Conservation (phyloP, 148 eudicot genomes). For the Camellia granthamiana region DNA sequence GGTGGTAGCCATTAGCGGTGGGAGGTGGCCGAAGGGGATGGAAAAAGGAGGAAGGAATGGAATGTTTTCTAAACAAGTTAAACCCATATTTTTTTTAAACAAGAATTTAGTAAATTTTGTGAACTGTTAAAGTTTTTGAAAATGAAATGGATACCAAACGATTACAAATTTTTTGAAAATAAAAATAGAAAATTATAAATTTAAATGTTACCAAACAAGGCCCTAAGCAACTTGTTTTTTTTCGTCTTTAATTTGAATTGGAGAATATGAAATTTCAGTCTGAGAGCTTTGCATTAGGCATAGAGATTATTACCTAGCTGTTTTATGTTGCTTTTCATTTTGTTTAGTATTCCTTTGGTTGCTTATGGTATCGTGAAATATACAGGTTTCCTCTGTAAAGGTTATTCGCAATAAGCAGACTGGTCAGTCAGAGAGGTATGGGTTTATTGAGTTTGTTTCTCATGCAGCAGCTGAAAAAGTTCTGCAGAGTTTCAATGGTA, state of each 20-base stretch:
- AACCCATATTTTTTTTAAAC: no score
- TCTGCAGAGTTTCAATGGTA: slow-evolving; percentile 45
- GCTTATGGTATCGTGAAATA: slow-evolving; percentile 2
- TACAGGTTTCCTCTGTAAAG: slow-evolving; percentile 46
- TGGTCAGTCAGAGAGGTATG: slow-evolving; percentile 57
- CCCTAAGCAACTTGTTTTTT: background rate
- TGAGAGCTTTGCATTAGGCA: no score
- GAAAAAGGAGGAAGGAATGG: no score
- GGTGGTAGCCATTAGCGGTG: no score
- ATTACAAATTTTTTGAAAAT: background rate
- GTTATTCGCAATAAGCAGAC: slow-evolving; percentile 56
- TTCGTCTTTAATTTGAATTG: background rate
- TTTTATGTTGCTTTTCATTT: background rate
- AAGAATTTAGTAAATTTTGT: no score
- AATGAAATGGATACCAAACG: no score
- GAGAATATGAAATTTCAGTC: background rate
- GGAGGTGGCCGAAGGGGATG: no score
- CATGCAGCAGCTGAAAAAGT: slow-evolving; percentile 55
- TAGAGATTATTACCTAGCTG: background rate
- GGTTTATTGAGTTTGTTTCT: slow-evolving; percentile 49
- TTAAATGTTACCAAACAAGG: background rate
- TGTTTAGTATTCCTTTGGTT: background rate
- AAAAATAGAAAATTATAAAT: no score
- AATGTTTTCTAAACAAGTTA: no score
- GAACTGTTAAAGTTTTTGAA: no score